A percentile compares a stretch with the other conserved stretches of the same genome.
These are phyloP conservation scores for Fusarium sp. DNA, from an alignment of 2,329 filamentous ascomycete species.

Conservation along the genomic window DNA sequence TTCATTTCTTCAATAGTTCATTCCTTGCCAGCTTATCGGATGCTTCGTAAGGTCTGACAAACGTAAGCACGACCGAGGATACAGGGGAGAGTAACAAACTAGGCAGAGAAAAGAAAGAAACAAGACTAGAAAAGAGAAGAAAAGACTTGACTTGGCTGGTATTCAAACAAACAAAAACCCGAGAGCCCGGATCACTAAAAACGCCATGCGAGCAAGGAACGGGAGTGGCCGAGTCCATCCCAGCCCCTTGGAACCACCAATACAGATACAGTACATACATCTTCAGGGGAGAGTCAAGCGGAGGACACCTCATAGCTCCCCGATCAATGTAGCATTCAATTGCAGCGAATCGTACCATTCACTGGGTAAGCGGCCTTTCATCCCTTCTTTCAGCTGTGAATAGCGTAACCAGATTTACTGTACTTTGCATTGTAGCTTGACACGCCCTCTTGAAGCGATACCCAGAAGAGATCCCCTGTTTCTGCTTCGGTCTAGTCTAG, in stretches of 20 bases:
- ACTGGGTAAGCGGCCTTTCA: neutral
- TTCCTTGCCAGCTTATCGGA: neutral
- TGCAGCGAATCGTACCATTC: neutral
- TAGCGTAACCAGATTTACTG: neutral
- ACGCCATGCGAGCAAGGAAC: constrained; percentile 37
- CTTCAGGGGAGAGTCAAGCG: neutral
- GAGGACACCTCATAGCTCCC: neutral
- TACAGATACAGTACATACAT: neutral
- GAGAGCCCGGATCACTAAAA: constrained; percentile 14
- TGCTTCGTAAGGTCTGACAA: neutral
- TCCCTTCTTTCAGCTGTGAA: neutral
- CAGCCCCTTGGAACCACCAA: neutral
- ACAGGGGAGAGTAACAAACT: neutral
- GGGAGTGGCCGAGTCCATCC: constrained; percentile 26
- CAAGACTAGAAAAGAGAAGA: neutral
- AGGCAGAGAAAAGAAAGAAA: neutral
- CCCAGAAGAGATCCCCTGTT: neutral
- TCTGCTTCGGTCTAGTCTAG: neutral
- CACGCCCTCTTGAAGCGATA: neutral
- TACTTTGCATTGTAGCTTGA: neutral
- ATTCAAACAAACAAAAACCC: neutral
- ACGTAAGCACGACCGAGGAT: neutral
- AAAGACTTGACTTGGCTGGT: neutral
- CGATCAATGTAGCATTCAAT: neutral
- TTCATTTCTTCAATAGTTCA: neutral